Conservation (phyloP, 257 asterid species). For the Lithospermum erythrorhizon region DNA sequence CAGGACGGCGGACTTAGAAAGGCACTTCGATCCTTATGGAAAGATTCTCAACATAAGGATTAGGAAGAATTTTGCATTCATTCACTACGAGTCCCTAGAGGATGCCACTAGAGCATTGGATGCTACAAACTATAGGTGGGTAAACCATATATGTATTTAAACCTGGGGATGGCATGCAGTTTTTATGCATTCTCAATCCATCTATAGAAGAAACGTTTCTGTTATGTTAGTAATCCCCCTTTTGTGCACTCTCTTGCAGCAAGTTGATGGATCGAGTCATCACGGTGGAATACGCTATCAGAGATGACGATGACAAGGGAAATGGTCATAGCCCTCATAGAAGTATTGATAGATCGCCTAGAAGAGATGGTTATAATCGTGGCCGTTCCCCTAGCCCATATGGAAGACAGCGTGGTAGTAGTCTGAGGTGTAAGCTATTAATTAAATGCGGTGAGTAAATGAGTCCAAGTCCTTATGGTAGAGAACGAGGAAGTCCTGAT, state of each 20-base stretch:
- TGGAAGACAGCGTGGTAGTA: slow-evolving; percentile 58
- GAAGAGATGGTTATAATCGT: slow-evolving; percentile 41
- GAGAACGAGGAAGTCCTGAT: slow-evolving; percentile 54
- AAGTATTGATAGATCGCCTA: slow-evolving; percentile 50
- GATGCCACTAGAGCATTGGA: slow-evolving; percentile 74
- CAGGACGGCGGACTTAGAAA: slow-evolving; percentile 63
- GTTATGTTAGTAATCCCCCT: neutral
- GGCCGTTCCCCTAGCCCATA: slow-evolving; percentile 52
- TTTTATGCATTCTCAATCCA: neutral
- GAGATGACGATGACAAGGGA: slow-evolving; percentile 63
- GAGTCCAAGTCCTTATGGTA: slow-evolving; percentile 33
- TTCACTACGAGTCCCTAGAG: slow-evolving; percentile 61
- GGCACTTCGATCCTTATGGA: slow-evolving; percentile 74
- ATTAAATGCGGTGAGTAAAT: too few species aligned
- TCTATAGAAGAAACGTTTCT: neutral
- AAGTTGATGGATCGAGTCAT: slow-evolving; percentile 66
- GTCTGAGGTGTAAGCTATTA: too few species aligned
- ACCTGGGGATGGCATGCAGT: neutral
- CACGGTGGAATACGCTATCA: slow-evolving; percentile 61
- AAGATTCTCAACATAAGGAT: slow-evolving; percentile 62
- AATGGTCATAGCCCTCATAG: slow-evolving; percentile 54
- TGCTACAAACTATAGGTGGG: slow-evolving; percentile 67
- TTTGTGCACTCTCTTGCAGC: slow-evolving; percentile 26
- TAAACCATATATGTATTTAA: neutral
- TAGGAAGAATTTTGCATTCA: slow-evolving; percentile 65